Base-by-base conservation (phyloP, 352 stramenopile genomes). In the Globisporangium splendens region DNA sequence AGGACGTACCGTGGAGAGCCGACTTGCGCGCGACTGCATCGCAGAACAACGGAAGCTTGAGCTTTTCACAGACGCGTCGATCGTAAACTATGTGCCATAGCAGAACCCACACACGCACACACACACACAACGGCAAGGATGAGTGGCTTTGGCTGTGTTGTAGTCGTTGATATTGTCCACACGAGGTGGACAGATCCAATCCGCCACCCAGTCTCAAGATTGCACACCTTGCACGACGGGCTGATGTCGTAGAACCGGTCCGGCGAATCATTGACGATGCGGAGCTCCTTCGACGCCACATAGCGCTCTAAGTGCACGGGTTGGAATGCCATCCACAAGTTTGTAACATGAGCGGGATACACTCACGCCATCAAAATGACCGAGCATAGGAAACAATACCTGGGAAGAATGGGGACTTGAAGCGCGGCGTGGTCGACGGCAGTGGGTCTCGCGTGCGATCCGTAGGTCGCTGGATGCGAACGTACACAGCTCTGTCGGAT, bases 191-290 rank as follows among this genome's bases (percentile, higher is more conserved):
- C 22, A 22, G 39, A 35, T n/a, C n/a, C n/a, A n/a, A n/a, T n/a
- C n/a, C n/a, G n/a, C n/a, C n/a, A n/a, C n/a, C n/a, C n/a, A n/a
- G n/a, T n/a, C n/a, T n/a, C n/a, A n/a, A n/a, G n/a, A n/a, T 13
- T 6, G 28, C 46, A 41, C 33, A 85, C 70, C 63, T 79, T 83
- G 68, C 72, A 88, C 0, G 76, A 86, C 22, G 78, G 63, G 51
- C 76, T 91, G 49, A 89, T 78, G 60, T 89, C 78, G 65, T 91
- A 91, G 61, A 88, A 91, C 11, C 78, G 78, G 28, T 89, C 78
- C 10, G 76, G 78, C 4, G 69, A 62, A 54, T 88, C 77, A 22
- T 79, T 73, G 51, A 76, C 66, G 8, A 77, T 62, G 14, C 70
- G 67, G 39, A 87, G 69, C 61, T 88, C 72, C 57, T 87, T 90